Evolutionary conservation across 2,329 filamentous ascomycete species (phyloP).

Genomic region (Alternaria brassicae): DNA sequence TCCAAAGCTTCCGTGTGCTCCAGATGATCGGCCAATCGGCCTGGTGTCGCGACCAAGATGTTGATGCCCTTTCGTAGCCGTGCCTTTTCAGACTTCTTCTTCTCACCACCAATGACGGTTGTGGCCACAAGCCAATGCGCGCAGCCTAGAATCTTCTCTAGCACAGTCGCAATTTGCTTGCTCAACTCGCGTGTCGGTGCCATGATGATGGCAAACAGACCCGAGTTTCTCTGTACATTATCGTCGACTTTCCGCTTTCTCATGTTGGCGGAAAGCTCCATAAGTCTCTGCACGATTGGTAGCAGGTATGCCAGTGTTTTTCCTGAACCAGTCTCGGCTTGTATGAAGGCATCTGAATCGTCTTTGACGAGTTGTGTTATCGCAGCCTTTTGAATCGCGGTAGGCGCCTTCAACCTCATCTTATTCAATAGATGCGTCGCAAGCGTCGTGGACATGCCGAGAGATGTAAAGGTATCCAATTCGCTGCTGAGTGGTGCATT

Average conservation of each 20-base stretch:
- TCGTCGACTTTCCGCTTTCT: constrained; percentile 51
- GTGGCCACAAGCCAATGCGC: constrained; percentile 94
- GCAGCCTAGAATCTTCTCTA: constrained; percentile 85
- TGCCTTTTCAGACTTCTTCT: constrained; percentile 87
- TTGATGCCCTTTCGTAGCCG: constrained; percentile 91
- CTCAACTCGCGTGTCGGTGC: constrained; percentile 93
- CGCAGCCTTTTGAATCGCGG: constrained; percentile 90
- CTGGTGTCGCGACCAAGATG: constrained; percentile 93
- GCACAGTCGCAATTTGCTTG: constrained; percentile 87
- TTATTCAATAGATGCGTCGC: constrained; percentile 85
- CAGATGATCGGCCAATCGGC: constrained; percentile 87
- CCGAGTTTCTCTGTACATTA: constrained; percentile 79
- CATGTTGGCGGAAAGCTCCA: constrained; percentile 69
- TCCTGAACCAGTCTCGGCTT: constrained; percentile 95
- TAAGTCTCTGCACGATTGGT: constrained; percentile 87
- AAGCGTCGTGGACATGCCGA: constrained; percentile 81
- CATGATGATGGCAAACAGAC: constrained; percentile 91
- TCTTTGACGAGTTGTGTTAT: constrained; percentile 80
- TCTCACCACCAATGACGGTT: constrained; percentile 76
- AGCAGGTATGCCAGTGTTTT: constrained; percentile 97
- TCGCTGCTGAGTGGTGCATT: constrained; percentile 90
- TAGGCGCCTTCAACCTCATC: constrained; percentile 87
- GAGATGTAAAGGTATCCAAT: constrained; percentile 81
- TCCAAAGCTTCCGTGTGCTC: constrained; percentile 90
- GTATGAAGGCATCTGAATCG: constrained; percentile 91